Base-by-base conservation (phyloP, 108 stramenopile genomes). In the Cyclotella sp. region DNA sequence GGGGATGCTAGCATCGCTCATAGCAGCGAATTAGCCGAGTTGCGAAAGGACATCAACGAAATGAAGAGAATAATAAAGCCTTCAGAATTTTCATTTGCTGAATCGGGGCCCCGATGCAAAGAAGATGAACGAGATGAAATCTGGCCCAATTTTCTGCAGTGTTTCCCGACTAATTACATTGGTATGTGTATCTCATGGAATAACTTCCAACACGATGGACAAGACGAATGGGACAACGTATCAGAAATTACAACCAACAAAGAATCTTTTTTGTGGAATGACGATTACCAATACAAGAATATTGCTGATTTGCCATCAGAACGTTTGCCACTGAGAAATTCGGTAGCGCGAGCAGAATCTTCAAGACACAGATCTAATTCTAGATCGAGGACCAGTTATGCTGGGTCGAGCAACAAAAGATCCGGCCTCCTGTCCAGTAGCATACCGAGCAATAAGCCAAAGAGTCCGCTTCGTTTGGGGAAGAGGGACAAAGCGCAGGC, bases 21-120 rank as follows among this genome's bases (percentile, higher is more conserved):
- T 24, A 26, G 24, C 55, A 21, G 22, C 26, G 22, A 27, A 5
- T 14, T 58, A 13, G 19, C 13, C 2, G 39, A 62, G 61, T 16
- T 41, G 16, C 6, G 14, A 15, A 16, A 40, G 19, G 61, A 62
- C 1, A 39, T 62, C 19, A 41, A 62, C 16, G 40, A 14, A 4
- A 62, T 62, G 61, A 62, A 62, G 18, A 4, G 34, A 62, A 19
- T 62, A 30, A 62, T 62, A 18, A 9, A 9, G 30, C 11, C 61
- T 39, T 41, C 15, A 40, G 18, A 30, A 13, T 5, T 0, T 6
- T 30, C 29, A 30, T 3, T 12, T 27, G 61, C 15, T 40, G 61
- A 41, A 40, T 34, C 34, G 61, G 18, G 3, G 15, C 19, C 4
- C 3, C 55, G 21, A 26, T 57, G 55, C n/a, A 16, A n/a, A 16